Evolutionary conservation across 1,284 basidiomycete genomes (phyloP).

Genomic region (Moesziomyces parantarcticus): DNA sequence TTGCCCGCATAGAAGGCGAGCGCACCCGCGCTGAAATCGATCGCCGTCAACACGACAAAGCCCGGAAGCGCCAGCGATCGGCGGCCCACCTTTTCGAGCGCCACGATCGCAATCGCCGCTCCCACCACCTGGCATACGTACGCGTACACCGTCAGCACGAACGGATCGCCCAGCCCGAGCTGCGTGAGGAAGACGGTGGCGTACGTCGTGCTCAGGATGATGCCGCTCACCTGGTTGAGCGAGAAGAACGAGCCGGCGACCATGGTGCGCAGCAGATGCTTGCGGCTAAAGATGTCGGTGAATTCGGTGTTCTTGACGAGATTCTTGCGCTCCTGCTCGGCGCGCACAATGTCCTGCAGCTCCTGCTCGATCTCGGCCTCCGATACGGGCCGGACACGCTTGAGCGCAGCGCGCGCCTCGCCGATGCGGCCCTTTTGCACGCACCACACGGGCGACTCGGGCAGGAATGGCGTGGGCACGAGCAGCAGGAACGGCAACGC

Average conservation of each 20-base stretch:
- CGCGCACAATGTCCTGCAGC: conserved; percentile 39
- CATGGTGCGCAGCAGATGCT: conserved; percentile 50
- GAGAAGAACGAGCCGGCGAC: conserved; percentile 58
- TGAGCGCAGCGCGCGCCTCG: conserved; percentile 41
- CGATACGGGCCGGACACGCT: conserved; percentile 37
- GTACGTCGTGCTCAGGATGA: conserved; percentile 58
- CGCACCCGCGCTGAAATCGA: conserved; percentile 48
- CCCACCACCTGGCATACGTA: conserved; percentile 49
- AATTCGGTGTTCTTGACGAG: conserved; percentile 42
- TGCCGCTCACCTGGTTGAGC: conserved; percentile 58
- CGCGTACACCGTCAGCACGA: conserved; percentile 51
- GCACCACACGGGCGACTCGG: conserved; percentile 55
- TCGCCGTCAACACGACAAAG: conserved; percentile 45
- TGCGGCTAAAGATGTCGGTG: conserved; percentile 51
- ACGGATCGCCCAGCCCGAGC: conserved; percentile 49
- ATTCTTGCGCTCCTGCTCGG: conserved; percentile 51
- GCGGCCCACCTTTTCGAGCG: conserved; percentile 53
- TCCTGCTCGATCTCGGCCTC: conserved; percentile 51
- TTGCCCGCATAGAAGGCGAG: conserved; percentile 36
- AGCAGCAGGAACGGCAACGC: conserved; percentile 44
- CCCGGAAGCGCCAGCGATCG: conserved; percentile 50
- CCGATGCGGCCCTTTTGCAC: conserved; percentile 53
- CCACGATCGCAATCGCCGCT: conserved; percentile 49
- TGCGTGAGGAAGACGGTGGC: conserved; percentile 55
- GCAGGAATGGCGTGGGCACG: conserved; percentile 39